Evolutionary conservation across 345 rosid species (phyloP).

Genomic region (Stellera chamaejasme): DNA sequence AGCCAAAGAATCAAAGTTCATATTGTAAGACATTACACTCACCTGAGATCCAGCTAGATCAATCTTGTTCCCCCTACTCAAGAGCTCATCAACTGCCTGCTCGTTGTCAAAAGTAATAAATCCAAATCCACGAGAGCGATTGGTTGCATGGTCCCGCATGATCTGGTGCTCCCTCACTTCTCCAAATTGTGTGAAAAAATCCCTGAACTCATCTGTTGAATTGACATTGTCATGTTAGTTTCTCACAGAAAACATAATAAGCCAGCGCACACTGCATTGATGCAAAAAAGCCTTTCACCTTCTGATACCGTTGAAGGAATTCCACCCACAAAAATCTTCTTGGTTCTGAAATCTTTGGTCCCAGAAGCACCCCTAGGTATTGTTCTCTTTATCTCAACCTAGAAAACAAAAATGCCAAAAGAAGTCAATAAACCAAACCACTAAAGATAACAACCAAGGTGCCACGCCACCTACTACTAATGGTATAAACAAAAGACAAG

Average conservation of each 20-base stretch:
- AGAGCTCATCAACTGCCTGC: slow-evolving; percentile 60
- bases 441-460: slow-evolving; percentile 2
- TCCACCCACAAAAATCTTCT: slow-evolving; percentile 97
- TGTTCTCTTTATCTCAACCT: slow-evolving; percentile 94
- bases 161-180: slow-evolving; percentile 68
- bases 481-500: not conserved
- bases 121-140: slow-evolving; percentile 81
- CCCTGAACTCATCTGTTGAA: slow-evolving; percentile 65
- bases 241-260: not conserved
- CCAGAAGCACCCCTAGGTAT: slow-evolving; percentile 82
- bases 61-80: slow-evolving; percentile 58
- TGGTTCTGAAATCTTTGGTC: slow-evolving; percentile 77
- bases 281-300: slow-evolving; percentile 33
- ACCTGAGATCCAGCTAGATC: slow-evolving; percentile 69
- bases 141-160: slow-evolving; percentile 64
- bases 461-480: not conserved
- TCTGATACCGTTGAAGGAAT: slow-evolving; percentile 76
- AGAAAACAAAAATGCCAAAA: slow-evolving; percentile 9
- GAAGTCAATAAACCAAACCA: not conserved
- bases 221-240: slow-evolving; percentile 11
- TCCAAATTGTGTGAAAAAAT: slow-evolving; percentile 61
- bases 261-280: not conserved
- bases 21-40: slow-evolving; percentile 7
- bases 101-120: slow-evolving; percentile 63
- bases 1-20: not conserved